phyloP scores from a whole-genome alignment of 2,329 filamentous ascomycete genomes.

The Mycosphaerella sp. region DNA sequence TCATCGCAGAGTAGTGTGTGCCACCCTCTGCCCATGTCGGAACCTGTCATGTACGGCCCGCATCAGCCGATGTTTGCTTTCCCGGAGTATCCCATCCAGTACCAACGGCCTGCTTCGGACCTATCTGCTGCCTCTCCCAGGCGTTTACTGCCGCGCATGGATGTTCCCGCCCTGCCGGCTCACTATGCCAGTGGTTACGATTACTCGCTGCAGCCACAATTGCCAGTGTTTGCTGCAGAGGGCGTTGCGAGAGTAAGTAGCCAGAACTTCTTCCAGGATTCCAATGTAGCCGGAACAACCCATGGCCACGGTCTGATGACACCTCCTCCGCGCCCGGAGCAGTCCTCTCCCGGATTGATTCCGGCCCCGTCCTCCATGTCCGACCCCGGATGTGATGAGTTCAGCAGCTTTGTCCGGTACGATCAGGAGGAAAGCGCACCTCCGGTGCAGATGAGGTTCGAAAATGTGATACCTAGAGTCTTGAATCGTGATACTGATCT shows the following conservation, averaged over 20 bases:
- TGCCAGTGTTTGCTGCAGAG: conserved; percentile 7
- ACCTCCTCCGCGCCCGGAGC: conserved; percentile 15
- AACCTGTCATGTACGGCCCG: conserved; percentile 10
- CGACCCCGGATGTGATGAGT: conserved; percentile 17
- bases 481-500: conserved; percentile 17
- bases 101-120: conserved; percentile 20
- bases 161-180: neutral
- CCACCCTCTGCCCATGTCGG: conserved; percentile 5
- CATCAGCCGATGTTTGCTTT: conserved; percentile 11
- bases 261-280: conserved; percentile 4
- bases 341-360: conserved; percentile 8
- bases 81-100: conserved; percentile 9
- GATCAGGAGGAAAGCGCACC: conserved; percentile 22
- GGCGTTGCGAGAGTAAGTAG: conserved; percentile 19
- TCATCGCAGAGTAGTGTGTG: conserved; percentile 1
- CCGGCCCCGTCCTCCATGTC: neutral
- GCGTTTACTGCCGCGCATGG: conserved; percentile 12
- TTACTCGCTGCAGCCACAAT: conserved; percentile 10
- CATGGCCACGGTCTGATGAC: conserved; percentile 11
- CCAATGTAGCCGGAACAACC: neutral
- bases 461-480: neutral
- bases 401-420: conserved; percentile 27
- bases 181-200: conserved; percentile 1
- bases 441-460: conserved; percentile 25
- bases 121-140: conserved; percentile 10